Evolutionary conservation across 495 filamentous ascomycete genomes (phyloP).

Genomic region (Sordaria brevicollis): DNA sequence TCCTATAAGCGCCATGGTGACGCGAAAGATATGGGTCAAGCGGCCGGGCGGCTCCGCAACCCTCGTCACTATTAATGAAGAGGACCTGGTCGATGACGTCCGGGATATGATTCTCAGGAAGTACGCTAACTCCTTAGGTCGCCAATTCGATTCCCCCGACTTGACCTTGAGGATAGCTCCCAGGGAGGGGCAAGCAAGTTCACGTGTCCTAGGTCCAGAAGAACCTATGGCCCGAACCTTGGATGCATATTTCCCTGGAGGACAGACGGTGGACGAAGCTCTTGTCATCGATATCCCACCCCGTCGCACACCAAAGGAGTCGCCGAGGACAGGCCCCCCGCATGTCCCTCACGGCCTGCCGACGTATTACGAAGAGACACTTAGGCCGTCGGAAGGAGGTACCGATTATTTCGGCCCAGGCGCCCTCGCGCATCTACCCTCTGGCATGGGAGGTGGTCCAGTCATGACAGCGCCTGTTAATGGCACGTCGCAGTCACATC

Average conservation of each 20-base stretch:
- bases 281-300: constrained; percentile 78
- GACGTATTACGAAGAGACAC: constrained; percentile 49
- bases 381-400: constrained; percentile 58
- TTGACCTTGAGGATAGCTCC: constrained; percentile 74
- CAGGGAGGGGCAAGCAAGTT: constrained; percentile 72
- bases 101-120: constrained; percentile 86
- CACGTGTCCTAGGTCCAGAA: constrained; percentile 69
- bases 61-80: constrained; percentile 70
- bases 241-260: constrained; percentile 79
- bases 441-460: constrained; percentile 14
- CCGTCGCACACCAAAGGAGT: constrained; percentile 75
- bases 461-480: constrained; percentile 18
- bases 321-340: constrained; percentile 46
- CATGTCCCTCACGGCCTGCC: constrained; percentile 32
- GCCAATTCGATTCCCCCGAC: constrained; percentile 83
- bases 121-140: constrained; percentile 85
- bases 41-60: constrained; percentile 77
- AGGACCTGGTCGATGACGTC: constrained; percentile 90
- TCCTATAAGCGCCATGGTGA: constrained; percentile 44
- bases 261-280: constrained; percentile 84
- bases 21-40: constrained; percentile 90
- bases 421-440: constrained; percentile 44
- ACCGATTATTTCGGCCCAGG: constrained; percentile 87
- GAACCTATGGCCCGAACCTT: constrained; percentile 70
- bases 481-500: constrained; percentile 18